A percentile compares a stretch with the other conserved stretches of the same genome.
These are phyloP conservation scores for Puccinia polysora DNA, from an alignment of 1,284 basidiomycete species.

Conservation along the genomic window DNA sequence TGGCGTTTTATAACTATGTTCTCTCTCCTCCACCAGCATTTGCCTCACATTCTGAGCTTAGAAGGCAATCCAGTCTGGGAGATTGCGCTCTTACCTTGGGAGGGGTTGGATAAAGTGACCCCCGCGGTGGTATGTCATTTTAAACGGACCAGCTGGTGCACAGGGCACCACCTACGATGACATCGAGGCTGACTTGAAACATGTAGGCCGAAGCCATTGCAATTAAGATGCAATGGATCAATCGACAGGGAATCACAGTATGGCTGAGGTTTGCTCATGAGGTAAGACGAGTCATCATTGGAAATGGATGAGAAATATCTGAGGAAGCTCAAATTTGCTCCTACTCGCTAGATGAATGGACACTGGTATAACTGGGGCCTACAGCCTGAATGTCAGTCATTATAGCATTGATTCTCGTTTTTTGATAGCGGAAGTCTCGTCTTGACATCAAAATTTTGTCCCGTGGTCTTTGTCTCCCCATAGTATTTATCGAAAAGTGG, in stretches of 20 bases:
- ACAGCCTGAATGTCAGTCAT: slow-evolving; percentile 34
- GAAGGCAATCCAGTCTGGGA: slow-evolving; percentile 38
- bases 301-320: background rate
- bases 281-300: slow-evolving; percentile 1
- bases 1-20: background rate
- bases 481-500: slow-evolving; percentile 41
- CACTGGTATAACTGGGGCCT: slow-evolving; percentile 40
- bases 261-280: slow-evolving; percentile 42
- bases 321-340: background rate
- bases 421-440: background rate
- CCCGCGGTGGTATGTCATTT: slow-evolving; percentile 19
- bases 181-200: background rate
- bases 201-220: slow-evolving; percentile 30
- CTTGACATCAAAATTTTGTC: background rate
- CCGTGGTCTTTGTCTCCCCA: background rate
- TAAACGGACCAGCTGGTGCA: background rate
- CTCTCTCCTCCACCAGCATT: background rate
- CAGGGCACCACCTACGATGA: background rate
- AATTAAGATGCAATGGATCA: slow-evolving; percentile 28
- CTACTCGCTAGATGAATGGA: slow-evolving; percentile 36
- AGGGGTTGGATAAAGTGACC: slow-evolving; percentile 30
- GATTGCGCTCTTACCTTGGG: slow-evolving; percentile 25
- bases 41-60: slow-evolving; percentile 3
- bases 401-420: background rate
- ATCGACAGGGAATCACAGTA: slow-evolving; percentile 26